A percentile compares a stretch with the other conserved stretches of the same genome.
Conservation (phyloP, 2,329 filamentous ascomycete genomes). For the Stachybotrys chartarum region DNA sequence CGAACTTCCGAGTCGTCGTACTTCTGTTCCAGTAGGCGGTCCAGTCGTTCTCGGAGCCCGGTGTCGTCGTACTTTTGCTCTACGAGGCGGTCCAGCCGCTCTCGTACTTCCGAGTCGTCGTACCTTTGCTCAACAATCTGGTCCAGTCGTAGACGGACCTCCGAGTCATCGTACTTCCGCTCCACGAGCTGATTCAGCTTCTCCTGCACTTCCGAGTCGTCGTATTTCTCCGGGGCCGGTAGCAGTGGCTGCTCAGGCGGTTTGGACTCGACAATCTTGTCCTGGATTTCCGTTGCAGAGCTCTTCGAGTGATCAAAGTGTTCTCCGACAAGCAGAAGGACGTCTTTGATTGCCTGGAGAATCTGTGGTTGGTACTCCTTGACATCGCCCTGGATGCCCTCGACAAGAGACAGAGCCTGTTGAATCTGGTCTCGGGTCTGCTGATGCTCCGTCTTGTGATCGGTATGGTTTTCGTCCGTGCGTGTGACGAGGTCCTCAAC, state of each 20-base stretch:
- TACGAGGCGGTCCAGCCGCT: conserved; percentile 23
- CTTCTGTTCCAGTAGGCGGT: conserved; percentile 14
- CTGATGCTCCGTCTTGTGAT: conserved; percentile 72
- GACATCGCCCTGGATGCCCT: conserved; percentile 70
- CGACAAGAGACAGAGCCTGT: conserved; percentile 65
- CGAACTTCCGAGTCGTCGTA: conserved; percentile 17
- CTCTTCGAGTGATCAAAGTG: conserved; percentile 85
- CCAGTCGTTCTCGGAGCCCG: conserved; percentile 16
- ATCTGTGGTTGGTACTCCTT: conserved; percentile 84
- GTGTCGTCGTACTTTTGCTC: conserved; percentile 23
- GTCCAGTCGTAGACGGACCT: conserved; percentile 42
- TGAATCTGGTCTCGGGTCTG: conserved; percentile 75
- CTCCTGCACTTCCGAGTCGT: conserved; percentile 31
- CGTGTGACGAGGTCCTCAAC: conserved; percentile 73
- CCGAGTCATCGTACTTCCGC: conserved; percentile 50
- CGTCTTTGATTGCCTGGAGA: conserved; percentile 75
- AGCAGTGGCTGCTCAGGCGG: conserved; percentile 52
- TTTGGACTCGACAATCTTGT: conserved; percentile 55
- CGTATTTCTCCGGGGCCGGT: conserved; percentile 54
- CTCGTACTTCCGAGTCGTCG: conserved; percentile 13
- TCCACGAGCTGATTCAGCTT: conserved; percentile 43
- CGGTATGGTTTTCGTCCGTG: conserved; percentile 66
- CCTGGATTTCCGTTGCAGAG: conserved; percentile 46
- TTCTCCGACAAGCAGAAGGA: conserved; percentile 73
- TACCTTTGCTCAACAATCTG: conserved; percentile 23